Conservation (phyloP, 371 early-diverging fungal species). For the Apophysomyces trapeziformis region DNA sequence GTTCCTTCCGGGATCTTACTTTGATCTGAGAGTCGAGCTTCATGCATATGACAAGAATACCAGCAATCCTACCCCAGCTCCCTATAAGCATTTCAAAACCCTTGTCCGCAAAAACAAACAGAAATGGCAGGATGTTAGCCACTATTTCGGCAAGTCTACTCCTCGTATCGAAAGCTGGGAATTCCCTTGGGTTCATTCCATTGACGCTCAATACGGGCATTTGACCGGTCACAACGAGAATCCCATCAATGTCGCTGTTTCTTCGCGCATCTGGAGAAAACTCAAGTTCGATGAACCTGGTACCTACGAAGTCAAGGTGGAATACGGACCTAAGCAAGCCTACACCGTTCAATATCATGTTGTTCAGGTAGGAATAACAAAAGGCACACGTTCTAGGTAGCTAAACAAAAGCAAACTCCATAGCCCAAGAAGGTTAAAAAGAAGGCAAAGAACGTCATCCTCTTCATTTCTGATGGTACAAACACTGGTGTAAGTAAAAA, state of each 20-base stretch:
- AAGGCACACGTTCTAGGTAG: neutral
- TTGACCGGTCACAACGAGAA: constrained; percentile 34
- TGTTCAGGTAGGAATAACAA: constrained; percentile 27
- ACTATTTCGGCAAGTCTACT: constrained; percentile 41
- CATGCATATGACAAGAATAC: constrained; percentile 56
- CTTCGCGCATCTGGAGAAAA: constrained; percentile 62
- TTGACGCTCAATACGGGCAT: constrained; percentile 47
- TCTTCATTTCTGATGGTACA: constrained; percentile 81
- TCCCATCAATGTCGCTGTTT: constrained; percentile 55
- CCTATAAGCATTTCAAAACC: constrained; percentile 45
- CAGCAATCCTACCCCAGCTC: constrained; percentile 39
- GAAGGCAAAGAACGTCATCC: constrained; percentile 74
- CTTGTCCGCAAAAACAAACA: constrained; percentile 50
- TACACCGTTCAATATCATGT: constrained; percentile 45
- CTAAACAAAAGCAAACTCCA: neutral
- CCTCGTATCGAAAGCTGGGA: constrained; percentile 55
- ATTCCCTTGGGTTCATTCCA: constrained; percentile 56
- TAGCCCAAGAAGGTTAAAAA: constrained; percentile 56
- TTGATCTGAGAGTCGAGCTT: constrained; percentile 64
- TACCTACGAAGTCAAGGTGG: constrained; percentile 52
- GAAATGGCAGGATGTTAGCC: constrained; percentile 46
- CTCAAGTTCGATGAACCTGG: constrained; percentile 62
- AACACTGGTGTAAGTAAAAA: constrained; percentile 48
- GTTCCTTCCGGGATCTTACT: constrained; percentile 59
- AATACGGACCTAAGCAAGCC: constrained; percentile 38